Percentiles rank a stretch among this genome's conserved stretches.
Evolutionary conservation across 1,284 basidiomycete genomes (phyloP).

Genomic region (Filobasidium uniguttulatum): DNA sequence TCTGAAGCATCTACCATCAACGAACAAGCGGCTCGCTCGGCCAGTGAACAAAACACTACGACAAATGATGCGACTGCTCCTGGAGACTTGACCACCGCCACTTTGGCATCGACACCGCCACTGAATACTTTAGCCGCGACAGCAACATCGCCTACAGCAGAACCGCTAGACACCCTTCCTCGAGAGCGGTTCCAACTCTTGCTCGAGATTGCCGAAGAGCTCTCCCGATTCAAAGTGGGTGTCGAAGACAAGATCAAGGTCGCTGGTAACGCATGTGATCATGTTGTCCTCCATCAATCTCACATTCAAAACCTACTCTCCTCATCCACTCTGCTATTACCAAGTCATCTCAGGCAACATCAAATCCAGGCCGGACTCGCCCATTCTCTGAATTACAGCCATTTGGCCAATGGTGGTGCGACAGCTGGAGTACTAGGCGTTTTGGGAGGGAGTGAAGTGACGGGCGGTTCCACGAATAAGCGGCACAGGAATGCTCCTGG

Average conservation of each 20-base stretch:
- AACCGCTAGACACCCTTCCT: slow-evolving; percentile 46
- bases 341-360: neutral
- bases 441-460: no score
- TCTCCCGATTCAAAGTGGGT: slow-evolving; percentile 77
- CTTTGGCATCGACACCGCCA: no score
- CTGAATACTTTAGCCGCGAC: neutral
- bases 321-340: slow-evolving; percentile 35
- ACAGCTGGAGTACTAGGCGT: no score
- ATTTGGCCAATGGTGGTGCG: no score
- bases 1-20: neutral
- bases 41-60: no score
- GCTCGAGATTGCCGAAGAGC: slow-evolving; percentile 86
- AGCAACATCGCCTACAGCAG: neutral
- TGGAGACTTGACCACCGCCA: neutral
- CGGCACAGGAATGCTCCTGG: slow-evolving; percentile 31
- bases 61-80: no score
- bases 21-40: no score
- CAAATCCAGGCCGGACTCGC: no score
- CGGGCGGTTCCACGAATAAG: no score
- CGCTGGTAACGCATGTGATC: slow-evolving; percentile 85
- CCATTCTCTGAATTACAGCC: no score
- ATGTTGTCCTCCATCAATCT: slow-evolving; percentile 50
- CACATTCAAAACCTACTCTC: slow-evolving; percentile 45
- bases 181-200: slow-evolving; percentile 75
- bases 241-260: slow-evolving; percentile 99